Evolutionary conservation across 371 early-diverging fungal species (phyloP), one percentile per base, ranked within the genome.

Genomic region (Apophysomyces trapeziformis): DNA sequence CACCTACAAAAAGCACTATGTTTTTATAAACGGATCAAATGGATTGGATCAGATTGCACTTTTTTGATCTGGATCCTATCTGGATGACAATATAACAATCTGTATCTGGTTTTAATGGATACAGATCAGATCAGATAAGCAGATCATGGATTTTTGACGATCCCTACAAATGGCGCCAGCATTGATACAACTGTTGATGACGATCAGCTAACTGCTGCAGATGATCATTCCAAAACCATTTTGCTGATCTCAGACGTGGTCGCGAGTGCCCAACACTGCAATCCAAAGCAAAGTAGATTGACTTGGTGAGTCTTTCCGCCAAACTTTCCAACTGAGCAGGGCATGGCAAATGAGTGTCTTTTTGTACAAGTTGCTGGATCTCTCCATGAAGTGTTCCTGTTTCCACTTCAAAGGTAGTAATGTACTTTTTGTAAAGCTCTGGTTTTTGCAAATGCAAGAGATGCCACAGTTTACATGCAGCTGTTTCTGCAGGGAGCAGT

Each of bases 161-260:
- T 26, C 26, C 26, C 26, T 26, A 26, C 4, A 9, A 32, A 13
- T 36, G 26, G 5, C 16, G 32, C 61, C 63, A 67, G 41, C 46
- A 44, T 32, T 46, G 21, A 57, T 66, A 46, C 14, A 32, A 14
- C 18, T 26, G 35, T 35, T 61, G 38, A 56, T 61, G 57, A 35
- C 46, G 18, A 32, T 56, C 58, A 0, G 57, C 62, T 26, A 62
- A 44, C 13, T 36, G 58, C 45, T 67, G 63, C 3, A 67, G 62
- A 5, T 61, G 14, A 35, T 61, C 47, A 9, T 37, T 67, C 63
- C 68, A 67, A 37, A 67, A 67, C 62, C 58, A 61, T 36, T 62
- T 62, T 38, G 38, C 37, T 7, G 38, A 6, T 9, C 57, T 14
- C 8, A 58, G 45, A n/a, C 58, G 63, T 12, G 26, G 38, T 7